Evolutionary conservation across 2,329 filamentous ascomycete genomes (phyloP), one percentile per base, ranked within the genome.

Genomic region (Sporothrix brunneoviolacea): DNA sequence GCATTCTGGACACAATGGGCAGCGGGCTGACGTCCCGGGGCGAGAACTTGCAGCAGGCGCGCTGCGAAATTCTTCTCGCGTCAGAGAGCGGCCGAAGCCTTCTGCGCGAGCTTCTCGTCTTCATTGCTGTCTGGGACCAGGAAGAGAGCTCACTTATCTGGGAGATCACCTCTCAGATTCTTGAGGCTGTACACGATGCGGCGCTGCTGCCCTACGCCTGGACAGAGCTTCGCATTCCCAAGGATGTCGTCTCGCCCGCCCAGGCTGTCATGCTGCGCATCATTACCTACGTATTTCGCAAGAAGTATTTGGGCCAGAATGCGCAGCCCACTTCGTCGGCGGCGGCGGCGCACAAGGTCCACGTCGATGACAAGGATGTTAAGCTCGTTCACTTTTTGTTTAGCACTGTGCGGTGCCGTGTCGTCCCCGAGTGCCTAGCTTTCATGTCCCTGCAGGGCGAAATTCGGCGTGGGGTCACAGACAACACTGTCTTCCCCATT

Each of bases 81-180:
- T 81, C 95, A 54, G 90, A 95, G 62, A 94, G 89, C 55, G 91
- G 91, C 3, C 84, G 91, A 58, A 95, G 94, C 62, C 73, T 97
- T 4, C 74, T 97, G 1, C 79, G 91, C 50, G 91, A 97, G 65
- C 80, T 97, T 61, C 75, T 97, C 38, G 94, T 97, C 52, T 96
- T 96, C 65, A 95, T 96, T 55, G 91, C 91, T 5, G 91, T 95
- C 8, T 97, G 91, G 91, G 91, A 96, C 63, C 83, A 96, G 60
- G 86, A 89, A 36, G 91, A 97, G 64, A 85, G 91, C 54, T 90
- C 94, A 54, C 80, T 95, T 33, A 95, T 96, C 62, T 96, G 95
- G 72, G 91, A 95, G 65, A 88, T 96, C 65, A 96, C 94, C 67
- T 86, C 90, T 39, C 91, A 96, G 67, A 95, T 97, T 54, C 88